A percentile compares a stretch with the other conserved stretches of the same genome.
Evolutionary conservation across 805 yeast genomes (phyloP).

Genomic region (Sugiyamaella smithiae): DNA sequence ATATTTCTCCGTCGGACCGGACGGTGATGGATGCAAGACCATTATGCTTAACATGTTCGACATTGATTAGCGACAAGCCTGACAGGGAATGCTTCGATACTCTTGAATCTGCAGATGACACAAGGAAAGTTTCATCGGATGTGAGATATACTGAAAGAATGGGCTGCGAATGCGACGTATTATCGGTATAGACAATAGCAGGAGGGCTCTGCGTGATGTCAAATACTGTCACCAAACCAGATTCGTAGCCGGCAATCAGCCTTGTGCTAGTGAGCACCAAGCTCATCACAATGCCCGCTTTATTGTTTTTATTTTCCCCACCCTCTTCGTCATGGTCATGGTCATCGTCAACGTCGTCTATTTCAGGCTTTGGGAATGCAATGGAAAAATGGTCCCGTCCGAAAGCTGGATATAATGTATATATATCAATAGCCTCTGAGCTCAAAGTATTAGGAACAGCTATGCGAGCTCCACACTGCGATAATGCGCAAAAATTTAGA

Average conservation of each 20-base stretch:
- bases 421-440: conserved; percentile 62
- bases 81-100: conserved; percentile 28
- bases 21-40: conserved; percentile 30
- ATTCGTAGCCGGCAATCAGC: conserved; percentile 62
- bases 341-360: conserved; percentile 21
- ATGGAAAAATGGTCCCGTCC: conserved; percentile 14
- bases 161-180: conserved; percentile 33
- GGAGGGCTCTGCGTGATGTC: conserved; percentile 23
- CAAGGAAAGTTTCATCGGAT: conserved; percentile 25
- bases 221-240: conserved; percentile 54
- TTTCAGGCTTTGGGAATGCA: conserved; percentile 21
- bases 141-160: conserved; percentile 29
- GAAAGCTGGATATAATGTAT: conserved; percentile 12
- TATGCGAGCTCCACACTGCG: conserved; percentile 38
- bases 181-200: conserved; percentile 17
- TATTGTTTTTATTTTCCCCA: conserved; percentile 24
- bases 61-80: conserved; percentile 10
- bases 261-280: conserved; percentile 39
- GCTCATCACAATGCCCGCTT: conserved; percentile 68
- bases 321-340: conserved; percentile 21
- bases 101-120: conserved; percentile 35
- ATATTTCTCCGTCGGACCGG: conserved; percentile 25
- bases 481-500: conserved; percentile 69
- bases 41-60: conserved; percentile 26
- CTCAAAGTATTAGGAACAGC: conserved; percentile 63